A percentile compares a stretch with the other conserved stretches of the same genome.
Conservation (phyloP, 2,329 filamentous ascomycete species). For the Beauveria sp. region DNA sequence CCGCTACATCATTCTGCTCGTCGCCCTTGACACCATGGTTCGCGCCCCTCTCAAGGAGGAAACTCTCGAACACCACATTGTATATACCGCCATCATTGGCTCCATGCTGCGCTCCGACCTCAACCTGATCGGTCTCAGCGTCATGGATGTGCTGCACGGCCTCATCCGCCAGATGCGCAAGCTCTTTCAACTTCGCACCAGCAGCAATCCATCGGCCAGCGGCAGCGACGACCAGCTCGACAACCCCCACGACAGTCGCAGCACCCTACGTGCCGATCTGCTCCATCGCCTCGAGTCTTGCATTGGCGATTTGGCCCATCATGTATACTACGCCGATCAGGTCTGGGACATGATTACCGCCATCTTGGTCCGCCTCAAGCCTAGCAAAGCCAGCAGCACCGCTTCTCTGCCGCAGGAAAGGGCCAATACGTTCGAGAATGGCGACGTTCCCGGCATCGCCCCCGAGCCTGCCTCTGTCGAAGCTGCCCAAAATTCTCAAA, state of each 20-base stretch:
- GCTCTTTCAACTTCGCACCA: slow-evolving; percentile 57
- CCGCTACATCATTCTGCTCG: slow-evolving; percentile 81
- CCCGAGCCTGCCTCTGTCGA: slow-evolving; percentile 30
- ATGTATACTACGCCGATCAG: slow-evolving; percentile 95
- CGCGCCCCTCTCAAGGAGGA: slow-evolving; percentile 61
- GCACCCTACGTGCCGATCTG: slow-evolving; percentile 53
- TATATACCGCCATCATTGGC: slow-evolving; percentile 70
- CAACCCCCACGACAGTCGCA: slow-evolving; percentile 23
- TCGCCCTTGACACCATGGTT: slow-evolving; percentile 68
- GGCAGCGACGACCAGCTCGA: slow-evolving; percentile 28
- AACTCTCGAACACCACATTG: slow-evolving; percentile 64
- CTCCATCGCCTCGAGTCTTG: slow-evolving; percentile 67
- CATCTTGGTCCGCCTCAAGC: slow-evolving; percentile 71
- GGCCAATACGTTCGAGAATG: slow-evolving; percentile 31
- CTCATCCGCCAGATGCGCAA: slow-evolving; percentile 77
- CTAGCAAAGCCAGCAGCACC: slow-evolving; percentile 38
- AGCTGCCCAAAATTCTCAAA: slow-evolving; percentile 29
- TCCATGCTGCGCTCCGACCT: slow-evolving; percentile 79
- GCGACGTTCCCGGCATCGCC: slow-evolving; percentile 21
- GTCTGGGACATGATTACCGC: slow-evolving; percentile 88
- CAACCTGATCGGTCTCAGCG: slow-evolving; percentile 89
- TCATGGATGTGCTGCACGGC: slow-evolving; percentile 87
- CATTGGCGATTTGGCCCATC: slow-evolving; percentile 84
- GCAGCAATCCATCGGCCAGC: slow-evolving; percentile 23
- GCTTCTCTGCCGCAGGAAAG: slow-evolving; percentile 41